A percentile compares a stretch with the other conserved stretches of the same genome.
These are phyloP conservation scores for Tulasnella sp. DNA, from an alignment of 768 basidiomycete genomes.

Conservation along the genomic window DNA sequence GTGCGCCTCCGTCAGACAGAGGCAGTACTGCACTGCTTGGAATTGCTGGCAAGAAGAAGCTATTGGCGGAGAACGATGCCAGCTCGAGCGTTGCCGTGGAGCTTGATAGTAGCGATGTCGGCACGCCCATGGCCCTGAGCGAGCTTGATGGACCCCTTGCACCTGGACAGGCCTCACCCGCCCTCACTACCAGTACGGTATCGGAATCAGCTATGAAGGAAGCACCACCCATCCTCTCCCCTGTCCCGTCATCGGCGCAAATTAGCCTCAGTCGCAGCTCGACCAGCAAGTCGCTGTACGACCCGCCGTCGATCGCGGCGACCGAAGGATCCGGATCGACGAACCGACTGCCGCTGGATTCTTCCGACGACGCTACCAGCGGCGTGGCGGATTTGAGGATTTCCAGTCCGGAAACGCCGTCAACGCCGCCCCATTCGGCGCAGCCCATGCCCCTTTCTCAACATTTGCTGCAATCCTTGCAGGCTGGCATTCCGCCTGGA, in stretches of 20 bases:
- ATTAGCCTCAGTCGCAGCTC: not conserved
- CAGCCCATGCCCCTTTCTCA: conserved; percentile 22
- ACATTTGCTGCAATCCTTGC: conserved; percentile 18
- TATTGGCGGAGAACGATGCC: conserved; percentile 13
- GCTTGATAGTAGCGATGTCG: not conserved
- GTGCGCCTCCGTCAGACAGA: conserved; percentile 14
- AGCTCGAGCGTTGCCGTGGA: conserved; percentile 25
- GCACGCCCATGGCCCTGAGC: conserved; percentile 5
- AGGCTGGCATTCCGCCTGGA: not conserved
- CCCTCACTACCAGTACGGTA: conserved; percentile 10
- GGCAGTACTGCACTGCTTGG: not conserved
- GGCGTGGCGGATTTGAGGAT: conserved; percentile 2
- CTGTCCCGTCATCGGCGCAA: not conserved
- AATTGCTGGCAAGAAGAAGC: not conserved
- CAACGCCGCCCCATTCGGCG: not conserved
- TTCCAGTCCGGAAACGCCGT: not conserved
- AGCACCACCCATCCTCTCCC: conserved; percentile 21
- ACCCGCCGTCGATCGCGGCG: conserved; percentile 10
- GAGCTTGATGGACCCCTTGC: conserved; percentile 6
- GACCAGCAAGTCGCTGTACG: not conserved
- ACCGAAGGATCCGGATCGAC: conserved; percentile 17
- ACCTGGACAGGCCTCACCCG: conserved; percentile 4
- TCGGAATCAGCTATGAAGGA: conserved; percentile 20
- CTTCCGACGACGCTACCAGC: not conserved
- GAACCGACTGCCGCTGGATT: not conserved